A percentile compares a stretch with the other conserved stretches of the same genome.
These are phyloP conservation scores for Exophiala alcalophila DNA, from an alignment of 2,329 filamentous ascomycete genomes.

Conservation along the genomic window DNA sequence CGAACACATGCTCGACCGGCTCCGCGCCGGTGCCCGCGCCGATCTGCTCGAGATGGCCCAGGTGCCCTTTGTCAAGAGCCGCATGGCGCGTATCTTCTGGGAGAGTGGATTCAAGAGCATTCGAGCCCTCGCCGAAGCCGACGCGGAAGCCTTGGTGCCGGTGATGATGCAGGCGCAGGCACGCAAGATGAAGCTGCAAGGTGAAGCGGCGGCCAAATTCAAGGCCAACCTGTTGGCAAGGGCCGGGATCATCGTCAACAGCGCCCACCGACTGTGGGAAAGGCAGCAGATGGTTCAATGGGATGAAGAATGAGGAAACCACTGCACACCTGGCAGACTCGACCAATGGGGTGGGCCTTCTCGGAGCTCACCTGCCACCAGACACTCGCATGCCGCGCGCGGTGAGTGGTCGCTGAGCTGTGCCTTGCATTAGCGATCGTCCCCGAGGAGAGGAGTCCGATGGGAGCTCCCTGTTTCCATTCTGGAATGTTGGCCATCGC, in stretches of 20 bases:
- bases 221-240: constrained; percentile 64
- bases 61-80: constrained; percentile 73
- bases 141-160: constrained; percentile 65
- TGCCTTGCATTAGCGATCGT: constrained; percentile 17
- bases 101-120: constrained; percentile 72
- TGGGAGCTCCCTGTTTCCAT: too few species aligned
- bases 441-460: too few species aligned
- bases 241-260: constrained; percentile 65
- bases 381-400: too few species aligned
- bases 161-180: constrained; percentile 62
- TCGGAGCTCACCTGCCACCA: too few species aligned
- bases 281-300: constrained; percentile 37
- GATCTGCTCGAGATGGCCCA: constrained; percentile 69
- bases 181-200: constrained; percentile 50
- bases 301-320: constrained; percentile 27
- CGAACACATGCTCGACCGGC: constrained; percentile 71
- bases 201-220: constrained; percentile 58
- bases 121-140: constrained; percentile 65
- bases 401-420: constrained; percentile 3
- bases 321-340: too few species aligned
- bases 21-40: constrained; percentile 68
- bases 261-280: constrained; percentile 67
- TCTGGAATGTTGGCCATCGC: too few species aligned
- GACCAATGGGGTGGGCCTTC: too few species aligned
- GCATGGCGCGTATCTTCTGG: constrained; percentile 70